Evolutionary conservation across 179 eudicot species (phyloP).

Genomic region (Silene noctiflora): DNA sequence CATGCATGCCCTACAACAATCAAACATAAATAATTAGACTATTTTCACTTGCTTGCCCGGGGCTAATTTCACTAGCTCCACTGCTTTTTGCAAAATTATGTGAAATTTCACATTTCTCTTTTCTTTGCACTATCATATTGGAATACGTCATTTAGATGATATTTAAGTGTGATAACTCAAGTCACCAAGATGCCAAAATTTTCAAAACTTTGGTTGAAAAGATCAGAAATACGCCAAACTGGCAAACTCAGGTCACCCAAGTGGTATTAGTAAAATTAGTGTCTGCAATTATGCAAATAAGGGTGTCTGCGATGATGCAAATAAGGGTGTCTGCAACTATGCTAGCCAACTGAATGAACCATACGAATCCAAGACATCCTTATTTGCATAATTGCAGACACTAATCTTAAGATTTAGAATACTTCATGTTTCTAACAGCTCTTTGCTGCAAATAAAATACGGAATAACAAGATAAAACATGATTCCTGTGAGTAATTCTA

Average conservation of each 20-base stretch:
- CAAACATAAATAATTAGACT: neutral
- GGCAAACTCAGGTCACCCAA: neutral
- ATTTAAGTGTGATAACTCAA: neutral
- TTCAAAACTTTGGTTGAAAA: no score
- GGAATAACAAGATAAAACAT: neutral
- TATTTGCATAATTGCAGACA: neutral
- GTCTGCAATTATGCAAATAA: no score
- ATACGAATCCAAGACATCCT: neutral
- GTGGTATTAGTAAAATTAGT: neutral
- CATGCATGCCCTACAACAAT: conserved; percentile 82
- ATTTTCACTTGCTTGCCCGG: neutral
- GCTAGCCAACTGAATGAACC: neutral
- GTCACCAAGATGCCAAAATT: neutral
- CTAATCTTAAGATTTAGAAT: neutral
- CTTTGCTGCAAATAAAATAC: neutral
- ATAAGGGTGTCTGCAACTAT: no score
- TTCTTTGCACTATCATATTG: neutral
- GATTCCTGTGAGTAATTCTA: neutral
- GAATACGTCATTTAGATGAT: neutral
- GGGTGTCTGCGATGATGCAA: no score
- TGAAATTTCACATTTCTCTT: neutral
- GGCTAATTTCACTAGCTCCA: neutral
- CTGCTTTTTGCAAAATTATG: neutral
- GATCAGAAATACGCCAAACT: neutral
- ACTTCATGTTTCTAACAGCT: no score